A percentile compares a stretch with the other conserved stretches of the same genome.
Evolutionary conservation across 2,329 filamentous ascomycete genomes (phyloP).

Genomic region (Leptographium wingfieldii): DNA sequence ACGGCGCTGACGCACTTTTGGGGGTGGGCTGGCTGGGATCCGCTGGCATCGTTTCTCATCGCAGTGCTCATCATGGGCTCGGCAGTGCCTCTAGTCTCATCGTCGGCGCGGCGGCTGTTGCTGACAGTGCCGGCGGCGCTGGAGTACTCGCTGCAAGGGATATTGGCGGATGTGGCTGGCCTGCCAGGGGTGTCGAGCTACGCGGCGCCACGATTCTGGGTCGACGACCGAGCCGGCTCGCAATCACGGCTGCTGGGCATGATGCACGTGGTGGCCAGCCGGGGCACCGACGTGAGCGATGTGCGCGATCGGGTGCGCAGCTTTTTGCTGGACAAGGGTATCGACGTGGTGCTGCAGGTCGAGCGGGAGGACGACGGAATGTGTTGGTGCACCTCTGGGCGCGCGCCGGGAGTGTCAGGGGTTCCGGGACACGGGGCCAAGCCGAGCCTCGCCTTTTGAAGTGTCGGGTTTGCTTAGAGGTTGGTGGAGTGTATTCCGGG

Average conservation of each 20-base stretch:
- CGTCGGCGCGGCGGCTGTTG: constrained; percentile 70
- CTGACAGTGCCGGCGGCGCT: constrained; percentile 73
- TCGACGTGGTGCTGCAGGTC: constrained; percentile 79
- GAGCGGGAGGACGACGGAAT: constrained; percentile 65
- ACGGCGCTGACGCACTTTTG: constrained; percentile 78
- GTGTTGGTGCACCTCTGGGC: constrained; percentile 45
- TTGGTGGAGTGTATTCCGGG: neutral
- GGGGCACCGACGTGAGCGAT: constrained; percentile 64
- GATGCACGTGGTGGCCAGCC: constrained; percentile 71
- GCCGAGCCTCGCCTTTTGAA: constrained; percentile 15
- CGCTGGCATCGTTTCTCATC: constrained; percentile 85
- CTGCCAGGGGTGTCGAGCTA: constrained; percentile 79
- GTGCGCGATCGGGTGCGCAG: constrained; percentile 64
- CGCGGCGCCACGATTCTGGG: constrained; percentile 81
- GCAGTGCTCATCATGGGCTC: constrained; percentile 89
- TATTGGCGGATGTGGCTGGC: constrained; percentile 68
- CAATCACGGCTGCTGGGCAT: constrained; percentile 86
- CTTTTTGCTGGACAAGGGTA: constrained; percentile 56
- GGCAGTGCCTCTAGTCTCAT: constrained; percentile 74
- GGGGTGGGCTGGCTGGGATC: constrained; percentile 90
- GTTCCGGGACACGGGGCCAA: constrained; percentile 9
- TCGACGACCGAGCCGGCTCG: constrained; percentile 66
- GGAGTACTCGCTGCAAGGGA: constrained; percentile 81
- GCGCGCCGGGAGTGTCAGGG: constrained; percentile 15
- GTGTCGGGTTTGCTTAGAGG: too few species aligned